Evolutionary conservation across 176 grass and related monocot genomes (phyloP), one percentile per base, ranked within the genome.

Genomic region (Musa schizocarpa): DNA sequence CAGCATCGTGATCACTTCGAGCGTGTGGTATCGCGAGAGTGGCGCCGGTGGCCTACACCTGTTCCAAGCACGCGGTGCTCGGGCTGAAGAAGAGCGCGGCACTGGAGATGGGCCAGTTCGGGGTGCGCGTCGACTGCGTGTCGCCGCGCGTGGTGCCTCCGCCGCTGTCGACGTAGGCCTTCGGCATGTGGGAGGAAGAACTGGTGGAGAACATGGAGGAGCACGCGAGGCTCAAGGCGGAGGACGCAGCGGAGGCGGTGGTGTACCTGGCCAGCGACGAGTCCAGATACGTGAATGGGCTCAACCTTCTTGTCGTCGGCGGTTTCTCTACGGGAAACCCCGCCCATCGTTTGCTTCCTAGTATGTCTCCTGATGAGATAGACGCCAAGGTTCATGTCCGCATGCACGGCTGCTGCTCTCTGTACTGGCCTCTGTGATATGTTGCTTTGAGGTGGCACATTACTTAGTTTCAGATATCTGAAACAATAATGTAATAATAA

Each of bases 1-100:
- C 34, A 63, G 75, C 76, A 83, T 83, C 55, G 65, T 83, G 26
- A 54, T 76, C 1, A 83, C 82, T 29, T 13, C 82, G 77, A 83
- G 82, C 50, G 1, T 52, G 0, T 65, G 64, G 43, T 56, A 26
- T 82, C 13, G 49, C 2, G 12, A 75, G 74, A 14, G 20, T 16
- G 1, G 52, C 22, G 2, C 61, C 81, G 14, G 58, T 79, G 58
- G 69, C 57, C 1, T 79, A 79, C 76, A 79, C 76, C 17, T 79
- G 82, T 9, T 69, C 82, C 49, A 84, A 84, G 65, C 74, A 75
- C 26, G 82, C 59, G 16, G 22, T 79, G 48, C 57, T 68, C 0
- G 82, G 56, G 29, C 78, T 84, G 69, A 84, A 52, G 14, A 68
- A 69, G 70, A 75, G 66, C 56, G 76, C 76, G 13, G 76, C 81